Conservation (phyloP, 352 stramenopile genomes). For the Phytopythium litorale region DNA sequence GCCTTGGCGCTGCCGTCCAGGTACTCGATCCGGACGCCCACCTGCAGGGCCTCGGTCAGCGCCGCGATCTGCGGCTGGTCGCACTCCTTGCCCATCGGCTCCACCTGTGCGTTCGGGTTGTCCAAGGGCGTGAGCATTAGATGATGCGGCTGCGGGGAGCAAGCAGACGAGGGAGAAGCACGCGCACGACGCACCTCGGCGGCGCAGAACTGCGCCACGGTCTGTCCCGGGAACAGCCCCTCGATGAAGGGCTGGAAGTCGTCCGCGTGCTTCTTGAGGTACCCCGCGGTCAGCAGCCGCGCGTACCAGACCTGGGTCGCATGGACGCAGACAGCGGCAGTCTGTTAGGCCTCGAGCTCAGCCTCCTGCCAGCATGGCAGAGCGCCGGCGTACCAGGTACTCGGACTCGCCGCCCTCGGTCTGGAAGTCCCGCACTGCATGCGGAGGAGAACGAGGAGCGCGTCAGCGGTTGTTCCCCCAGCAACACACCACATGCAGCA, state of each 20-base stretch:
- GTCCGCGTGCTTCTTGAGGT: constrained; percentile 86
- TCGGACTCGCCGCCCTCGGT: constrained; percentile 82
- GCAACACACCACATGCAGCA: too few species aligned
- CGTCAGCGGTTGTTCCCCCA: background rate
- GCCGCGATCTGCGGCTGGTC: constrained; percentile 91
- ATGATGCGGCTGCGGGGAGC: too few species aligned
- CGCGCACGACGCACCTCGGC: constrained; percentile 34
- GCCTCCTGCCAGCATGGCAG: background rate
- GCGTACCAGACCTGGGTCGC: constrained; percentile 76
- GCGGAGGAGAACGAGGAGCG: background rate
- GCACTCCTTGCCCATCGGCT: constrained; percentile 93
- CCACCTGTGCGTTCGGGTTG: constrained; percentile 55
- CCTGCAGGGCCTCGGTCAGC: constrained; percentile 88
- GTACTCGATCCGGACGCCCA: constrained; percentile 92
- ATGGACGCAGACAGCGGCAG: background rate
- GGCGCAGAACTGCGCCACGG: constrained; percentile 83
- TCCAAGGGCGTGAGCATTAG: background rate
- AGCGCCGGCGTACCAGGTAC: constrained; percentile 47
- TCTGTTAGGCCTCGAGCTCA: too few species aligned
- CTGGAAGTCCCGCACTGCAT: constrained; percentile 72
- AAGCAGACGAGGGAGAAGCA: background rate
- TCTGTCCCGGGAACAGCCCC: constrained; percentile 69
- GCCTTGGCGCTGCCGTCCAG: constrained; percentile 79
- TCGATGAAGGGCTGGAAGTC: constrained; percentile 90
- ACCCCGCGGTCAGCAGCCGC: constrained; percentile 74